Evolutionary conservation across 129 eudicot species (phyloP).

Genomic region (Apium graveolens): DNA sequence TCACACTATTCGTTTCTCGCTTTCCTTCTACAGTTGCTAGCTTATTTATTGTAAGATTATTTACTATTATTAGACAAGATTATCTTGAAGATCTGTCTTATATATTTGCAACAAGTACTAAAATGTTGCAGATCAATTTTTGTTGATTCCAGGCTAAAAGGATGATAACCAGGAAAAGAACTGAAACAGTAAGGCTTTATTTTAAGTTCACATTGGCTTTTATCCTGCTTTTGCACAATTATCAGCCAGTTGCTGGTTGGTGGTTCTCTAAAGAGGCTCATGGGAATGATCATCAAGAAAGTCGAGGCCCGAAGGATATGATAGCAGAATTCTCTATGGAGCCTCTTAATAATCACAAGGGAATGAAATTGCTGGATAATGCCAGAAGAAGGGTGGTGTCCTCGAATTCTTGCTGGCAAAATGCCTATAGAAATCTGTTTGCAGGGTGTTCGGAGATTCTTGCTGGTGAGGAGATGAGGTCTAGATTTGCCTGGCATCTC

Average conservation of each 20-base stretch:
- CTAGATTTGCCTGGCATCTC: constrained; percentile 76
- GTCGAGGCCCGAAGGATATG: constrained; percentile 6
- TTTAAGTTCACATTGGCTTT: background rate
- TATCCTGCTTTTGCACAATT: constrained; percentile 32
- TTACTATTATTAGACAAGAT: background rate
- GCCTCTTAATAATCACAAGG: constrained; percentile 36
- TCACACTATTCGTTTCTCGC: background rate
- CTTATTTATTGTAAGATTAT: background rate
- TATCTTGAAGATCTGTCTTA: background rate
- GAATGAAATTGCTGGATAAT: constrained; percentile 36
- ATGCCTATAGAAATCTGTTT: constrained; percentile 53
- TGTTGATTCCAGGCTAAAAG: background rate
- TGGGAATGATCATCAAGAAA: background rate
- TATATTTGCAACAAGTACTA: background rate
- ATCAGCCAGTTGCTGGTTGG: constrained; percentile 33
- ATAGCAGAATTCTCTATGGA: constrained; percentile 70
- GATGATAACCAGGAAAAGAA: background rate
- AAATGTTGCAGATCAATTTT: background rate
- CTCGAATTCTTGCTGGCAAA: constrained; percentile 66
- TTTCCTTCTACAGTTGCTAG: background rate
- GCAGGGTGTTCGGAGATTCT: constrained; percentile 68
- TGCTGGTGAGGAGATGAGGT: constrained; percentile 52
- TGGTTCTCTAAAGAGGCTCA: constrained; percentile 23
- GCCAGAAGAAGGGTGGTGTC: constrained; percentile 39
- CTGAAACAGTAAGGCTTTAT: background rate